phyloP scores from a whole-genome alignment of 176 grass and related monocot genomes.

The Aegilops umbellulata region DNA sequence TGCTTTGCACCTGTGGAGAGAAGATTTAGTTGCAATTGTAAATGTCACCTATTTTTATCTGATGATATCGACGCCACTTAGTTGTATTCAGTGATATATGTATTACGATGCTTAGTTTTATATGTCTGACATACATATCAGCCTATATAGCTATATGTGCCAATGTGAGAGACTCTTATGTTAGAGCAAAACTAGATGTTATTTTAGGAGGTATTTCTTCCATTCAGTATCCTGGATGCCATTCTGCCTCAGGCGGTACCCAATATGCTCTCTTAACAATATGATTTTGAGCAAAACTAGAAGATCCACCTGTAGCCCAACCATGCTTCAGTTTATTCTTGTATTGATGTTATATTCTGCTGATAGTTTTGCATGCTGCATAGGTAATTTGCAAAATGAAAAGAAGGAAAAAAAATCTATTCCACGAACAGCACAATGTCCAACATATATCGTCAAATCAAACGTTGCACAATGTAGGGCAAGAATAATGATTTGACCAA shows the following conservation, averaged over 20 bases:
- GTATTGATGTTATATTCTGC: background rate
- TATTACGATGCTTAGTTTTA: background rate
- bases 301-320: background rate
- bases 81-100: background rate
- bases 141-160: background rate
- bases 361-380: conserved; percentile 8
- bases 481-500: background rate
- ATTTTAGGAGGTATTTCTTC: conserved; percentile 11
- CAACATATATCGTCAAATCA: background rate
- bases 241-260: background rate
- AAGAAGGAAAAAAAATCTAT: background rate
- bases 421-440: background rate
- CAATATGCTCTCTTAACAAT: background rate
- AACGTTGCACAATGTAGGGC: background rate
- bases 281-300: background rate
- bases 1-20: background rate
- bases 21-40: background rate
- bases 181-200: background rate
- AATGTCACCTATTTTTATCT: background rate
- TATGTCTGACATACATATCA: background rate
- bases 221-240: background rate
- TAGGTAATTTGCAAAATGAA: background rate
- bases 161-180: background rate
- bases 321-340: background rate
- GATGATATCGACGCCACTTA: background rate